A percentile compares a stretch with the other conserved stretches of the same genome.
These are phyloP conservation scores for Fistulinella staudtii DNA, from an alignment of 1,284 basidiomycete species.

Conservation along the genomic window DNA sequence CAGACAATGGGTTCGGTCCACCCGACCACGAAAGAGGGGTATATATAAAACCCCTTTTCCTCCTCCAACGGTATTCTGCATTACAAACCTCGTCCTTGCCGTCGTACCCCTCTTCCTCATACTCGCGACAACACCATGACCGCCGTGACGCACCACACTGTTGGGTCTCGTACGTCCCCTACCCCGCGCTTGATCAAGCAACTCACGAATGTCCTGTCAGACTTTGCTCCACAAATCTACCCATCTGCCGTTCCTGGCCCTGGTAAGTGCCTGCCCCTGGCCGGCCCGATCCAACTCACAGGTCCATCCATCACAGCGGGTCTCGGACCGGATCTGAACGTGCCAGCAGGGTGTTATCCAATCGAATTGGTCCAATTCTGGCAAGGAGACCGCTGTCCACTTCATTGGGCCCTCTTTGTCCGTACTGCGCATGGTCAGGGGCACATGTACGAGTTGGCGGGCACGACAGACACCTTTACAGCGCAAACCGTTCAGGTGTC, in stretches of 20 bases:
- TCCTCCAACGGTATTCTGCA: too few relatives aligned
- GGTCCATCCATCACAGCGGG: not conserved
- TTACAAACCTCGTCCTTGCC: too few relatives aligned
- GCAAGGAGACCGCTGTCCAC: constrained; percentile 16
- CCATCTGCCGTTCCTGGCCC: too few relatives aligned
- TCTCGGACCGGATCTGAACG: constrained; percentile 16
- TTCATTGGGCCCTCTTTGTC: constrained; percentile 31
- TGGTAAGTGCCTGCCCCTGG: not conserved
- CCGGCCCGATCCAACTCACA: too few relatives aligned
- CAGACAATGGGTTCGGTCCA: too few relatives aligned
- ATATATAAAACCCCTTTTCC: constrained; percentile 9
- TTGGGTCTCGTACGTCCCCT: too few relatives aligned
- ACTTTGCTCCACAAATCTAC: too few relatives aligned
- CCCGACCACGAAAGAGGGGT: not conserved
- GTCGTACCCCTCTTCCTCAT: too few relatives aligned
- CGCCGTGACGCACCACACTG: too few relatives aligned
- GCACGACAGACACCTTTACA: constrained; percentile 24
- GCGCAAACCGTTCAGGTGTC: constrained; percentile 5
- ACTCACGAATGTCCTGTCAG: too few relatives aligned
- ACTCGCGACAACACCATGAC: too few relatives aligned
- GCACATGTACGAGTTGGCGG: constrained; percentile 27
- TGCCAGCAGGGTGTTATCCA: constrained; percentile 19
- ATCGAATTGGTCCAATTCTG: constrained; percentile 32
- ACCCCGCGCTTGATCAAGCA: too few relatives aligned
- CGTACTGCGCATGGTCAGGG: constrained; percentile 15